Conservation (phyloP, 768 basidiomycete species). For the Kwoniella dejecticola region DNA sequence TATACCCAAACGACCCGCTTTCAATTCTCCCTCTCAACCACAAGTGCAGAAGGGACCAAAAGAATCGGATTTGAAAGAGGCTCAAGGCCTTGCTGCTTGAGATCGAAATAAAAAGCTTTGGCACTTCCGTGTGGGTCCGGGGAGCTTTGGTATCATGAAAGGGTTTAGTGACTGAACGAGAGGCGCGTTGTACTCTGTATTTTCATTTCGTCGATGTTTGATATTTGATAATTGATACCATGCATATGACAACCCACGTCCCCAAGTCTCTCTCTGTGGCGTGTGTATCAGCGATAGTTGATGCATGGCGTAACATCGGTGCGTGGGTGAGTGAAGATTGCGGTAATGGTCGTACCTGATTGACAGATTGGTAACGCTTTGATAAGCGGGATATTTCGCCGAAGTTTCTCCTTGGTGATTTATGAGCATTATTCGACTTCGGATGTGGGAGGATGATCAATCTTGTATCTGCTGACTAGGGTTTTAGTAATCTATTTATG, state of each 20-base stretch:
- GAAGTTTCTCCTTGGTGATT: slow-evolving; percentile 5
- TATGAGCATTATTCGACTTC: neutral
- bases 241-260: neutral
- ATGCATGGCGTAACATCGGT: neutral
- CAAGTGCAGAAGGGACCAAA: neutral
- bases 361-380: too few relatives aligned
- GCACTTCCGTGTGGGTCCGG: neutral
- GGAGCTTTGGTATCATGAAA: neutral
- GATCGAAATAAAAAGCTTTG: too few relatives aligned
- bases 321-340: neutral
- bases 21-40: neutral
- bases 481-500: neutral
- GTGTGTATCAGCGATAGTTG: too few relatives aligned
- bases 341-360: too few relatives aligned
- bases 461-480: too few relatives aligned
- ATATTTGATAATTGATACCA: too few relatives aligned
- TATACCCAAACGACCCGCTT: slow-evolving; percentile 5
- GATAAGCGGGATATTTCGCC: neutral
- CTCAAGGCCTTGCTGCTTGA: neutral
- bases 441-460: neutral
- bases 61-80: neutral
- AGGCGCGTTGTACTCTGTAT: too few relatives aligned
- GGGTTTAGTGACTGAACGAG: too few relatives aligned
- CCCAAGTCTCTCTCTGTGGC: too few relatives aligned
- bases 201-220: too few relatives aligned